phyloP scores from a whole-genome alignment of 176 grass and related monocot species.

The Juncus inflexus region DNA sequence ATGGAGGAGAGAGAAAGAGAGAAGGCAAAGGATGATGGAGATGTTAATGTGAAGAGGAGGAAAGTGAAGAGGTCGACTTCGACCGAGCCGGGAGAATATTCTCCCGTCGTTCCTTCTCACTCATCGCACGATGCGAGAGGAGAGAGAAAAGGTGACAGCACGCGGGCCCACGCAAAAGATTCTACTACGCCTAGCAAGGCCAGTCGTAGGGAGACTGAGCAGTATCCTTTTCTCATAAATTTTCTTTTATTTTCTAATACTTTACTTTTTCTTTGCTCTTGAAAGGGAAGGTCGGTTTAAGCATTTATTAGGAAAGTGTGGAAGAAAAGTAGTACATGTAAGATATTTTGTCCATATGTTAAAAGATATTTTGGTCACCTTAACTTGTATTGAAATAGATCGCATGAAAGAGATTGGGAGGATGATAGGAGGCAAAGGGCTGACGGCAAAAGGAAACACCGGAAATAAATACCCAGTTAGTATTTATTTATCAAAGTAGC shows the following conservation, averaged over 20 bases:
- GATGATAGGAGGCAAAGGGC: conserved; percentile 83
- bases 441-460: conserved; percentile 90
- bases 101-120: conserved; percentile 55
- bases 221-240: conserved; percentile 47
- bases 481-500: too few species aligned
- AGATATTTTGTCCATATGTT: neutral
- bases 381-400: conserved; percentile 41
- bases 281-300: neutral
- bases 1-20: conserved; percentile 84
- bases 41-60: conserved; percentile 69
- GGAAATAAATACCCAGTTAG: conserved; percentile 48
- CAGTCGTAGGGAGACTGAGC: conserved; percentile 80
- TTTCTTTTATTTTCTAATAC: neutral
- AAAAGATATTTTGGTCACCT: conserved; percentile 16
- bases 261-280: neutral
- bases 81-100: conserved; percentile 74
- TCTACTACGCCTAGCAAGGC: conserved; percentile 47
- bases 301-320: neutral
- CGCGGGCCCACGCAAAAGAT: conserved; percentile 83
- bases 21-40: conserved; percentile 84
- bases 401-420: conserved; percentile 89
- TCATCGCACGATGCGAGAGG: conserved; percentile 57
- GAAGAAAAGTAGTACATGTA: neutral
- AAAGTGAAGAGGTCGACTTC: conserved; percentile 62
- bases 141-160: conserved; percentile 77